These are phyloP conservation scores for Periconia sp. DNA, from an alignment of 2,329 filamentous ascomycete species.

Conservation along the genomic window DNA sequence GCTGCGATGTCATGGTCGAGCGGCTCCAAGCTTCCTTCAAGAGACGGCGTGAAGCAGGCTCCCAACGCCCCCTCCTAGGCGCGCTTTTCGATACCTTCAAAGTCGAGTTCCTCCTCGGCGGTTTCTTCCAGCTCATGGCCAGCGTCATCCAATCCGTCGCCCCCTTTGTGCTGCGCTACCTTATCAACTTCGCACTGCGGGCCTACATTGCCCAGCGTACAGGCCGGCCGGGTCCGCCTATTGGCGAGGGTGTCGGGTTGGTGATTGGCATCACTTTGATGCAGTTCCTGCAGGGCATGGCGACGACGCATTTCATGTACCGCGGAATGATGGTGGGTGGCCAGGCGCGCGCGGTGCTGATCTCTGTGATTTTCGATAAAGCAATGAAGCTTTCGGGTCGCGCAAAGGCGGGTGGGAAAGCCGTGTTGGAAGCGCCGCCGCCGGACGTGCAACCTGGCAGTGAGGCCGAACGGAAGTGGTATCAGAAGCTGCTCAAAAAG, in stretches of 20 bases:
- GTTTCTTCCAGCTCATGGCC: constrained; percentile 72
- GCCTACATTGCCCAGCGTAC: constrained; percentile 69
- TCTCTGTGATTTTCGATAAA: constrained; percentile 88
- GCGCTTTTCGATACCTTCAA: constrained; percentile 86
- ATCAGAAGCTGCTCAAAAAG: constrained; percentile 49
- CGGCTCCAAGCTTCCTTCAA: constrained; percentile 70
- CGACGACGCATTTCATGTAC: constrained; percentile 89
- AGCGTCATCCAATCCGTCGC: constrained; percentile 74
- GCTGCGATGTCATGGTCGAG: constrained; percentile 68
- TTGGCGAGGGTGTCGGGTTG: constrained; percentile 77
- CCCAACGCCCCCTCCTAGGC: constrained; percentile 73
- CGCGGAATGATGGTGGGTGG: constrained; percentile 90
- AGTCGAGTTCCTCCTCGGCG: constrained; percentile 81
- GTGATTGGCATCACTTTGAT: constrained; percentile 82
- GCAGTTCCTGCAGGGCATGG: constrained; percentile 80
- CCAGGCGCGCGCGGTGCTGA: constrained; percentile 77
- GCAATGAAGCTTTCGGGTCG: constrained; percentile 85
- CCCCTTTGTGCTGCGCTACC: constrained; percentile 80
- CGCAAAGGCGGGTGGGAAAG: constrained; percentile 78
- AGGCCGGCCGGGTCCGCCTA: constrained; percentile 61
- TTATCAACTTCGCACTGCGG: constrained; percentile 81
- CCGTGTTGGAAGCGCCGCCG: constrained; percentile 43
- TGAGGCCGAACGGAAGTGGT: constrained; percentile 55
- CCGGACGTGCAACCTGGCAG: constrained; percentile 51
- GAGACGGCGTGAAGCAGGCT: constrained; percentile 65